These are phyloP conservation scores for Alectoria sarmentosa DNA, from an alignment of 495 filamentous ascomycete species.

Conservation along the genomic window DNA sequence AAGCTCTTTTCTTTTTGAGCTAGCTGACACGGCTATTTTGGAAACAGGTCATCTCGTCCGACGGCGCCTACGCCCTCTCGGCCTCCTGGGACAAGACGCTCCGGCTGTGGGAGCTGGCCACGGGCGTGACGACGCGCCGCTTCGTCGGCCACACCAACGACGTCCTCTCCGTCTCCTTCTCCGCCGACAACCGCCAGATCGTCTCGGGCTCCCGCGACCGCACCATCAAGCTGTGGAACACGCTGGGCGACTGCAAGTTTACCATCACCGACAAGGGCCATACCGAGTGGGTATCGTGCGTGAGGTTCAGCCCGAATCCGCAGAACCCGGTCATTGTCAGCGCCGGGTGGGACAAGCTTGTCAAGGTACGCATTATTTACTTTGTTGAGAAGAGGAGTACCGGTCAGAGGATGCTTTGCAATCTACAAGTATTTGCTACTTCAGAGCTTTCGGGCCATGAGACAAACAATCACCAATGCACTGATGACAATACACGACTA, in stretches of 20 bases:
- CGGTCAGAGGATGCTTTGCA: conserved; percentile 85
- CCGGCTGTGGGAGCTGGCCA: conserved; percentile 97
- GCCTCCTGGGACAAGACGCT: conserved; percentile 99
- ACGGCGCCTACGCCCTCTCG: conserved; percentile 98
- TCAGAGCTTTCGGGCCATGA: conserved; percentile 98
- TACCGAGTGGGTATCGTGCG: conserved; percentile 99
- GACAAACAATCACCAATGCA: conserved; percentile 86
- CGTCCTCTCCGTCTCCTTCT: conserved; percentile 99
- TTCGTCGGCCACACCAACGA: conserved; percentile 99
- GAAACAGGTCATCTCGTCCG: conserved; percentile 97
- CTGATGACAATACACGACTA: conserved; percentile 59
- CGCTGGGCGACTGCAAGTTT: conserved; percentile 99
- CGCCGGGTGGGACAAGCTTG: conserved; percentile 98
- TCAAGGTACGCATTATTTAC: conserved; percentile 77
- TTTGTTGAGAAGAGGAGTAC: neutral
- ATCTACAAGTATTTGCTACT: conserved; percentile 99
- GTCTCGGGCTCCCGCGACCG: conserved; percentile 97
- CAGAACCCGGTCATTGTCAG: conserved; percentile 99
- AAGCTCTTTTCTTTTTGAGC: no score
- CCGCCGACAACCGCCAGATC: conserved; percentile 99
- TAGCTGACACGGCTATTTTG: no score
- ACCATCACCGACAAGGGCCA: conserved; percentile 99
- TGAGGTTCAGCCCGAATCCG: conserved; percentile 98
- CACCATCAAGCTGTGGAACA: conserved; percentile 99
- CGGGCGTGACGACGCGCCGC: conserved; percentile 89